These are phyloP conservation scores for Ascochyta fabae DNA, from an alignment of 2,329 filamentous ascomycete species.

Conservation along the genomic window DNA sequence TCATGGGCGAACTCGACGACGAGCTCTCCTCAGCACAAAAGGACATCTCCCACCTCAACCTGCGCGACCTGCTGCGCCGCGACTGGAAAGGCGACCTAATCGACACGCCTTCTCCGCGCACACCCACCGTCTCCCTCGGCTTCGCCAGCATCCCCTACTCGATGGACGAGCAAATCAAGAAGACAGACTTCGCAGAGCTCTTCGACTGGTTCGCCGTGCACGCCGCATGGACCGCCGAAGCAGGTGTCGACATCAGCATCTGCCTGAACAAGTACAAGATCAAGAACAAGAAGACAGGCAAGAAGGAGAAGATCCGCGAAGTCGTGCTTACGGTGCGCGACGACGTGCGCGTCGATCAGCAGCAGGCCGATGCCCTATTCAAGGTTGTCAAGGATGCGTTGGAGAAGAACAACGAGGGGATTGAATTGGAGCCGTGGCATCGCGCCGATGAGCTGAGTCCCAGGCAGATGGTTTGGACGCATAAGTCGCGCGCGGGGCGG, in stretches of 20 bases:
- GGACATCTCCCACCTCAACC: constrained; percentile 49
- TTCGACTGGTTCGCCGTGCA: constrained; percentile 59
- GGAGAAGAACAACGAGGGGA: constrained; percentile 46
- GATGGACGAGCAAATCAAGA: constrained; percentile 54
- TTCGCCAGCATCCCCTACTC: constrained; percentile 57
- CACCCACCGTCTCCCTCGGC: constrained; percentile 55
- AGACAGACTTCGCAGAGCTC: constrained; percentile 55
- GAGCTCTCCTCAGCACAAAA: constrained; percentile 52
- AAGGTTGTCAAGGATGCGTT: constrained; percentile 50
- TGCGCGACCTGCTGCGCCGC: constrained; percentile 55
- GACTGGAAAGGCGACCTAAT: constrained; percentile 59
- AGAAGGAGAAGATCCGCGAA: constrained; percentile 57
- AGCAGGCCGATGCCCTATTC: constrained; percentile 54
- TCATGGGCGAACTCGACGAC: constrained; percentile 53
- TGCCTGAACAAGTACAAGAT: constrained; percentile 57
- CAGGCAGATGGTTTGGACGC: constrained; percentile 57
- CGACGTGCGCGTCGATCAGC: constrained; percentile 54
- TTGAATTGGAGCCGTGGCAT: constrained; percentile 55
- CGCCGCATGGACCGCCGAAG: constrained; percentile 56
- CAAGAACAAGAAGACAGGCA: constrained; percentile 44
- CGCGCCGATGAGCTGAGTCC: constrained; percentile 49
- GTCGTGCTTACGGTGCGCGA: constrained; percentile 55
- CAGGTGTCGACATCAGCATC: constrained; percentile 54
- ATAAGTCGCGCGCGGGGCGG: constrained; percentile 49
- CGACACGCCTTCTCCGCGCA: constrained; percentile 55